Evolutionary conservation across 495 filamentous ascomycete genomes (phyloP).

Genomic region (Echria macrotheca): DNA sequence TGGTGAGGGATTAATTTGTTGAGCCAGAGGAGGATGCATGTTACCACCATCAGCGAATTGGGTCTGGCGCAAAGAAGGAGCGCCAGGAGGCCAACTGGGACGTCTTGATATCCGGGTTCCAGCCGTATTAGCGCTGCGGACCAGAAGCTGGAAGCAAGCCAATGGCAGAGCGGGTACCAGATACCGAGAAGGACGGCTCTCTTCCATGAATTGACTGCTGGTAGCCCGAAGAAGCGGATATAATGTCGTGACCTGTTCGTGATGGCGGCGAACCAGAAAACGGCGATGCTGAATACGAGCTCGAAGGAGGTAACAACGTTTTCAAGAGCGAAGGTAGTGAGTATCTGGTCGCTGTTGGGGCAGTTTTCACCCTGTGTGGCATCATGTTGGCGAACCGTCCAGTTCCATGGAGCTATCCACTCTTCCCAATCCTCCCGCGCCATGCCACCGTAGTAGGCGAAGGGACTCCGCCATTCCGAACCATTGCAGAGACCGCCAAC

Average conservation of each 20-base stretch:
- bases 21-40: too few relatives aligned
- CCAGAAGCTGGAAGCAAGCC: too few relatives aligned
- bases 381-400: conserved; percentile 2
- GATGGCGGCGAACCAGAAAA: neutral
- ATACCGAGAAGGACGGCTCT: too few relatives aligned
- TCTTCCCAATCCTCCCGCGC: conserved; percentile 6
- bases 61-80: too few relatives aligned
- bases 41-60: too few relatives aligned
- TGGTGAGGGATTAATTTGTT: too few relatives aligned
- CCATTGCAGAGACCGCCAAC: conserved; percentile 2
- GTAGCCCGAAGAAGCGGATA: neutral
- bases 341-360: neutral
- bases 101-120: too few relatives aligned
- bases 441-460: conserved; percentile 9
- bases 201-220: neutral
- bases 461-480: conserved; percentile 4
- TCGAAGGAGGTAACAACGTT: neutral
- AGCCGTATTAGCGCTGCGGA: too few relatives aligned
- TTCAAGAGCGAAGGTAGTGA: neutral
- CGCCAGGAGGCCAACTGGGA: too few relatives aligned
- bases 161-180: too few relatives aligned
- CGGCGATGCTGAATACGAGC: neutral
- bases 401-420: conserved; percentile 11
- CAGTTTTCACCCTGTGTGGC: too few relatives aligned
- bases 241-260: too few relatives aligned